Base-by-base conservation (phyloP, 805 yeast genomes). In the Sungouiozyma ichnusensis region DNA sequence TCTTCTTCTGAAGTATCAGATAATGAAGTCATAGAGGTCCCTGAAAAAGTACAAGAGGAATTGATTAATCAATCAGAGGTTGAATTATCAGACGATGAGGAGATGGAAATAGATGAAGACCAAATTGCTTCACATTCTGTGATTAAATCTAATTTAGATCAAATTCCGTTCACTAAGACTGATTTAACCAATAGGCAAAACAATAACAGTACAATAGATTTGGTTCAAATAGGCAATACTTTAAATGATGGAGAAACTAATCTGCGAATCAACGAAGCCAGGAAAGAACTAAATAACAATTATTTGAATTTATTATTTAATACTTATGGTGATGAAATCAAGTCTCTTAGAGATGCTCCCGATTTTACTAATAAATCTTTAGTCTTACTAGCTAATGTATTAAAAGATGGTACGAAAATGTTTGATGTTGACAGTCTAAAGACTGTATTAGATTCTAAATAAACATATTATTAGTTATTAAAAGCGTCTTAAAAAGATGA, bases 351-450 rank as follows among this genome's bases (percentile, higher is more conserved):
- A 55, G 67, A 68, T 42, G 76, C 78, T 31, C 80, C 79, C 8
- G 86, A 81, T 55, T 81, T 81, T 52, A 70, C 69, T 9, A 70
- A 67, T 24, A 73, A 72, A 49, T 77, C 84, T 20, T 65, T 81
- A 43, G 71, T 72, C 11, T 51, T 74, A 40, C 59, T 78, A 50
- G 83, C 81, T 3, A 73, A 73, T 48, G 66, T 76, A 6, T 64
- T 78, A 41, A 79, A 77, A 53, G 72, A 74, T 33, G 79, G 81
- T 13, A 67, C 73, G 14, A 72, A 75, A 48, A 67, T 78, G 63
- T 78, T 77, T 58, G 81, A 77, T 51, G 69, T 68, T 24, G 79
- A 74, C 37, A 66, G 76, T 20, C 50, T 69, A 39, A 62, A 57
- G 41, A 52, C 62, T 9, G 55, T 62, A 27, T 43, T 57, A n/a